Conservation (phyloP, 2,329 filamentous ascomycete species). For the Microcera coccophila region DNA sequence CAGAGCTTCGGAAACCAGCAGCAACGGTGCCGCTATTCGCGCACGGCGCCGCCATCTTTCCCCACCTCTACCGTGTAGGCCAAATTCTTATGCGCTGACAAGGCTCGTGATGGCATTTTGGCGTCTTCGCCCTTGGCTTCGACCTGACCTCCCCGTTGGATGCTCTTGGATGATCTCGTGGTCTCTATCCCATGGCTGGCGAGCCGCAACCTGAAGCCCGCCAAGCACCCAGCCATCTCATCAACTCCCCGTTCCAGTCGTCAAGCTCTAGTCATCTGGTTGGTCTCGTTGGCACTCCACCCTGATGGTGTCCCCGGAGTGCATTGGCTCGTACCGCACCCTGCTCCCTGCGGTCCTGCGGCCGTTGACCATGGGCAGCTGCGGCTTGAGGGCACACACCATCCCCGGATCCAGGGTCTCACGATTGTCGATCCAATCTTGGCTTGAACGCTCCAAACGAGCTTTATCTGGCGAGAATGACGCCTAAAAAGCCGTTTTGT, state of each 20-base stretch:
- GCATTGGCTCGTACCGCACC: not conserved
- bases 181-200: not conserved
- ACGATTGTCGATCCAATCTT: not conserved
- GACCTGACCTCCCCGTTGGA: not conserved
- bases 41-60: not conserved
- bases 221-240: not conserved
- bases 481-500: not conserved
- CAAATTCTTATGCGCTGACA: not conserved
- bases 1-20: too few species aligned
- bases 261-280: too few species aligned
- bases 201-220: not conserved
- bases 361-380: not conserved
- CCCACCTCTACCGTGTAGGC: not conserved
- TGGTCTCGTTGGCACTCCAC: not conserved
- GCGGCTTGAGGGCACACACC: not conserved
- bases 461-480: not conserved
- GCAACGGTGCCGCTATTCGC: not conserved
- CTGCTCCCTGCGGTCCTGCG: not conserved
- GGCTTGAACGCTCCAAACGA: not conserved
- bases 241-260: not conserved
- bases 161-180: too few species aligned
- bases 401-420: not conserved
- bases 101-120: not conserved
- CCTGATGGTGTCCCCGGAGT: not conserved
- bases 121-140: too few species aligned